Conservation (phyloP, 1,284 basidiomycete genomes). For the Fomitopsis palustris region DNA sequence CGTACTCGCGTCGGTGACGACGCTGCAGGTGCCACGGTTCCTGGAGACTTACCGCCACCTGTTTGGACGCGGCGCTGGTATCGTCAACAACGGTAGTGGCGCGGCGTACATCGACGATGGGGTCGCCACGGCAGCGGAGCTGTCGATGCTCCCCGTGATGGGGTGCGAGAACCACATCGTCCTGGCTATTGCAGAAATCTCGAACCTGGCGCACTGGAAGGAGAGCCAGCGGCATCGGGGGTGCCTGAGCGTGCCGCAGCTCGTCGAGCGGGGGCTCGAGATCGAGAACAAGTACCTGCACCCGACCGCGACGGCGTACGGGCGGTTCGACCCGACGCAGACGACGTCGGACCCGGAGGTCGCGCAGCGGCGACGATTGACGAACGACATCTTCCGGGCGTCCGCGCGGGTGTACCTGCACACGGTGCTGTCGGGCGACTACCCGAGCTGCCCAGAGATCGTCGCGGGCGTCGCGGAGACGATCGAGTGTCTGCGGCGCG, state of each 20-base stretch:
- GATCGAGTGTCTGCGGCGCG: slow-evolving; percentile 44
- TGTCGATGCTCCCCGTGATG: slow-evolving; percentile 76
- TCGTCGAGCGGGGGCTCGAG: slow-evolving; percentile 47
- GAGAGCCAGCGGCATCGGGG: slow-evolving; percentile 34
- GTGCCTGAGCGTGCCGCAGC: slow-evolving; percentile 50
- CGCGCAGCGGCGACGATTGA: slow-evolving; percentile 44
- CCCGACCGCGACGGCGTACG: slow-evolving; percentile 18
- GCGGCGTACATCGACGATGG: slow-evolving; percentile 35
- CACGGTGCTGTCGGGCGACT: slow-evolving; percentile 66
- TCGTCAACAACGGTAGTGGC: neutral
- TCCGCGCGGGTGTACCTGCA: slow-evolving; percentile 69
- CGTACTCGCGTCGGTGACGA: slow-evolving; percentile 72
- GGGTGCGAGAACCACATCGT: slow-evolving; percentile 80
- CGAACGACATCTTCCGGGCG: slow-evolving; percentile 72
- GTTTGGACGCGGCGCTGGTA: slow-evolving; percentile 40
- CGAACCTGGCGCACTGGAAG: slow-evolving; percentile 68
- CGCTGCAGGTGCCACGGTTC: slow-evolving; percentile 54
- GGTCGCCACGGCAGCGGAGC: slow-evolving; percentile 25
- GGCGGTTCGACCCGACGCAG: slow-evolving; percentile 9
- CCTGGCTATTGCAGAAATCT: slow-evolving; percentile 73
- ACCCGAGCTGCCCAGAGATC: slow-evolving; percentile 61
- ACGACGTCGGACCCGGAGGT: slow-evolving; percentile 22
- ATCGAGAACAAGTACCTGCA: slow-evolving; percentile 47
- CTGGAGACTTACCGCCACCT: slow-evolving; percentile 52
- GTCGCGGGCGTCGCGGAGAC: slow-evolving; percentile 49